Evolutionary conservation across 169 alveolate genomes (phyloP).

Genomic region (Plasmodium malariae): DNA sequence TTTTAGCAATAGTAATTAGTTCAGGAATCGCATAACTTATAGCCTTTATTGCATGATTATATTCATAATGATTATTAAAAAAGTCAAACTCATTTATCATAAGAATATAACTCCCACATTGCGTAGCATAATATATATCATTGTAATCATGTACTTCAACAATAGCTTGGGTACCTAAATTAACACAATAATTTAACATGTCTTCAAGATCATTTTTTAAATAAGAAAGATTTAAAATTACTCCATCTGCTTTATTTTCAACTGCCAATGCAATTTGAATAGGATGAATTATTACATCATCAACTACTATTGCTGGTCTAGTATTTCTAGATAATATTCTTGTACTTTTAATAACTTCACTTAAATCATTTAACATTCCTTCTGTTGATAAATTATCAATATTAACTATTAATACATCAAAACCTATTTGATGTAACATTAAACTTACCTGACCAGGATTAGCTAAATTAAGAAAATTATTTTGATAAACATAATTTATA

Average conservation of each 20-base stretch:
- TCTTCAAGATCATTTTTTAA: constrained; percentile 81
- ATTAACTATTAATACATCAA: constrained; percentile 85
- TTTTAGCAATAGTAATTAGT: constrained; percentile 82
- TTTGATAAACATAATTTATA: constrained; percentile 40
- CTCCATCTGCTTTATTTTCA: constrained; percentile 87
- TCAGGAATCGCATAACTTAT: constrained; percentile 82
- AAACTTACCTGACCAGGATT: constrained; percentile 70
- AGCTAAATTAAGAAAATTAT: constrained; percentile 43
- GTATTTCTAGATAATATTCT: constrained; percentile 78
- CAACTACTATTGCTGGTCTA: constrained; percentile 87
- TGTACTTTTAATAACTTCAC: constrained; percentile 72
- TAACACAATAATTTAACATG: constrained; percentile 79
- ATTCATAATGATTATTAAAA: constrained; percentile 76
- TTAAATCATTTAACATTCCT: constrained; percentile 82
- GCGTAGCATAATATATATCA: constrained; percentile 81
- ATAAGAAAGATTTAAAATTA: constrained; percentile 81
- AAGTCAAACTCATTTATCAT: constrained; percentile 86
- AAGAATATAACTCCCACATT: constrained; percentile 77
- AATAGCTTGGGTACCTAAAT: constrained; percentile 86
- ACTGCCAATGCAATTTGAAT: constrained; percentile 87
- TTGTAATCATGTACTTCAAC: constrained; percentile 85
- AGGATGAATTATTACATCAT: constrained; percentile 86
- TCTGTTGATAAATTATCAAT: constrained; percentile 80
- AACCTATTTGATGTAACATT: constrained; percentile 75
- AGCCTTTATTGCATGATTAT: constrained; percentile 84